Base-by-base conservation (phyloP, 495 filamentous ascomycete species). In the Penicillium pulvis region DNA sequence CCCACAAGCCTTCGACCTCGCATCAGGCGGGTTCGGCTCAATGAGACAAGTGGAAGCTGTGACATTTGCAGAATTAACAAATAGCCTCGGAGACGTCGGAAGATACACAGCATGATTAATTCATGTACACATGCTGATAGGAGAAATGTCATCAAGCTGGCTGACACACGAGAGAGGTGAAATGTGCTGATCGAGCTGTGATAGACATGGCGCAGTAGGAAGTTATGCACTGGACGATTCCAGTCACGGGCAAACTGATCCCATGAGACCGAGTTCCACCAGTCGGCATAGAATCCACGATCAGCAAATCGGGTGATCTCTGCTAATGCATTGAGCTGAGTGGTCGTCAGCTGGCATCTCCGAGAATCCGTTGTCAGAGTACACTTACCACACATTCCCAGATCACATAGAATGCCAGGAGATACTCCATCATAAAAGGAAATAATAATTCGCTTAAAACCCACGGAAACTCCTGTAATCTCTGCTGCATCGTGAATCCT, bases 221-320 rank as follows among this genome's bases (percentile, higher is more conserved):
- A 91, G 60, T 83, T 85, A 64, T 91, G 87, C 17, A 91, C 88
- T 1, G 80, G 80, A 6, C 82, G 76, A 67, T 90, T 90, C 89
- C 89, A 92, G 66, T 91, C 89, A 5, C 89, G 75, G 10, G 89
- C 87, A 61, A 88, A 88, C 66, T 87, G 83, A 47, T 73, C 62
- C 63, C 75, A 75, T 11, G 72, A 71, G 16, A 70, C 67, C 26
- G 69, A 73, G 54, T 86, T 86, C 84, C 84, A 86, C 88, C 89
- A 92, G 59, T 85, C 85, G 39, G 84, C 85, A 65, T 91, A 91
- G 73, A 91, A 91, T 47, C 83, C 83, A 46, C 89, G 84, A 67
- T 91, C 89, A n/a, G 88, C 87, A 65, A 91, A 92, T 39, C 74
- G 71, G 1, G 87, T 90, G 52, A 92, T 66, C 66, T 92, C 89